Evolutionary conservation across 106 monocot species (phyloP).

Genomic region (Triglochin maritima): DNA sequence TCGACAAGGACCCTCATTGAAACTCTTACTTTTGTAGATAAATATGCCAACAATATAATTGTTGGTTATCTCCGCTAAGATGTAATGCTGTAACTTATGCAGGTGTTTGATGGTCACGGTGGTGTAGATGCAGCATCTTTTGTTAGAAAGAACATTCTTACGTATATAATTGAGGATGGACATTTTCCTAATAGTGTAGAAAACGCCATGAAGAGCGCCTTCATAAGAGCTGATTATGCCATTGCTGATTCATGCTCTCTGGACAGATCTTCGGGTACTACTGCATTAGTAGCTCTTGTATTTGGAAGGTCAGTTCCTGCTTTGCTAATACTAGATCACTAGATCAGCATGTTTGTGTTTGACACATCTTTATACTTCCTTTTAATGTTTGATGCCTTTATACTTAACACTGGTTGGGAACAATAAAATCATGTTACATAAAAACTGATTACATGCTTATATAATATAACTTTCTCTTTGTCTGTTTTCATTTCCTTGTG

Average conservation of each 20-base stretch:
- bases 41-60: too few species aligned
- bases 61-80: background rate
- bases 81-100: background rate
- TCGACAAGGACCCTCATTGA: background rate
- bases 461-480: too few species aligned
- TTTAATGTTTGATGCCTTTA: background rate
- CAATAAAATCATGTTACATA: too few species aligned
- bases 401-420: background rate
- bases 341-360: background rate
- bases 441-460: too few species aligned
- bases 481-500: too few species aligned
- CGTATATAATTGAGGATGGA: slow-evolving; percentile 45
- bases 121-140: slow-evolving; percentile 64
- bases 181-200: slow-evolving; percentile 40
- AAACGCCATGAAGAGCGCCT: slow-evolving; percentile 53
- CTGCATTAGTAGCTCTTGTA: slow-evolving; percentile 51
- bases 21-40: background rate
- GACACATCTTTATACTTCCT: background rate
- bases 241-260: slow-evolving; percentile 49
- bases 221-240: slow-evolving; percentile 55
- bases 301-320: slow-evolving; percentile 40
- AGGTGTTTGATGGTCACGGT: slow-evolving; percentile 88
- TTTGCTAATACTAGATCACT: background rate
- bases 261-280: slow-evolving; percentile 63
- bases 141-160: slow-evolving; percentile 40